Base-by-base conservation (phyloP, 805 yeast species). In the Saturnispora sekii region DNA sequence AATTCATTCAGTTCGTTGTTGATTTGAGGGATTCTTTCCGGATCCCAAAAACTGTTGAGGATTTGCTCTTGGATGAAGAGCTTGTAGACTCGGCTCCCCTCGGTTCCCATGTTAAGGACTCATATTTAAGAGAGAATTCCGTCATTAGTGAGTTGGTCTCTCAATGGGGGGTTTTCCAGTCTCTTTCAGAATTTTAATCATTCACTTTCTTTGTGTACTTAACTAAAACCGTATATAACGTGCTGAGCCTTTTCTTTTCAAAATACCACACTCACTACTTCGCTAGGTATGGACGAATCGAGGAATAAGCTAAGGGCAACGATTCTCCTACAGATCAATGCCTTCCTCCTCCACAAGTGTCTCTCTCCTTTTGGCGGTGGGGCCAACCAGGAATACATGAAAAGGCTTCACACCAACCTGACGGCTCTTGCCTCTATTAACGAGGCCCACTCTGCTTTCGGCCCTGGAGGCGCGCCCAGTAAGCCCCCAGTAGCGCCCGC, bases 401-500 rank as follows among this genome's bases (percentile, higher is more conserved):
- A 59, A 36, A 52, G 69, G 41, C 59, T 64, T 9, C 69, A 65
- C 43, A 56, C 56, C 41, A 65, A 65, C 46, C 51, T 65, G 17
- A 53, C 65, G 4, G 62, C 64, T 50, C 49, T 65, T 26, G 68
- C 68, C 0, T 60, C 67, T 4, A 62, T 65, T 18, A 64, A 64
- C 43, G 68, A 65, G 38, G 52, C 66, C 10, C 59, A 56, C 32
- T 49, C 43, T 21, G 26, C 6, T 21, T 11, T 54, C 57, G 6
- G 48, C 36, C 9, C 52, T 54, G 6, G 58, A 56, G 40, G 59
- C 39, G 59, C 55, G 45, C 57, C 59, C 38, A 49, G 57, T 32
- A 36, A 43, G 18, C 41, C 45, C 10, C 34, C 32, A 17, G 7
- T 43, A 3, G 50, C 57, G 15, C 82, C 82, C 2, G 67, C 70